These are phyloP conservation scores for Kazachstania martiniae DNA, from an alignment of 805 yeast genomes.

Conservation along the genomic window DNA sequence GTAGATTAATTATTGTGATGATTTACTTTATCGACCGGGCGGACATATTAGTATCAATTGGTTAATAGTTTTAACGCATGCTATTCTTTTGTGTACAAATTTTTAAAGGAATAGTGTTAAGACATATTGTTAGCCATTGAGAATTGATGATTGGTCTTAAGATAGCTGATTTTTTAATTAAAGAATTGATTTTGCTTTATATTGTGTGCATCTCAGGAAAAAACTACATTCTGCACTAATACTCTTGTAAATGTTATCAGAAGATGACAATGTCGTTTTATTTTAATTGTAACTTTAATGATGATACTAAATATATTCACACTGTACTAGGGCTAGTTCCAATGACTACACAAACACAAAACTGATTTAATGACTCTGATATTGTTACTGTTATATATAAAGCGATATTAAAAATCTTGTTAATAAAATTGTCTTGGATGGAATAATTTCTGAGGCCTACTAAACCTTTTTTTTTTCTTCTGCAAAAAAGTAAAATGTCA, in stretches of 20 bases:
- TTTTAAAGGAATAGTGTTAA: conserved; percentile 22
- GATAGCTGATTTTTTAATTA: conserved; percentile 26
- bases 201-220: too few species aligned
- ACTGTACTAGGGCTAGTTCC: conserved; percentile 29
- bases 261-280: background rate
- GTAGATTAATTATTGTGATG: conserved; percentile 20
- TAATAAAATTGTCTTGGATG: too few species aligned
- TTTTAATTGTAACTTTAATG: conserved; percentile 5
- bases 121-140: conserved; percentile 13
- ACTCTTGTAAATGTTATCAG: too few species aligned
- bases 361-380: conserved; percentile 35
- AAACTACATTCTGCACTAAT: too few species aligned
- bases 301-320: conserved; percentile 26
- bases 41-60: conserved; percentile 33
- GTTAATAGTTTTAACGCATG: conserved; percentile 15
- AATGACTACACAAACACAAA: conserved; percentile 27
- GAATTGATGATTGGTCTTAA: conserved; percentile 33
- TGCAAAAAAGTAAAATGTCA: too few species aligned
- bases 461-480: too few species aligned
- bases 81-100: conserved; percentile 29
- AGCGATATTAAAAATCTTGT: too few species aligned
- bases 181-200: background rate
- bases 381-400: too few species aligned
- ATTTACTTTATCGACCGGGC: conserved; percentile 37
- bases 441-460: too few species aligned